Conservation (phyloP, 1,284 basidiomycete species). For the Naganishia sp. region DNA sequence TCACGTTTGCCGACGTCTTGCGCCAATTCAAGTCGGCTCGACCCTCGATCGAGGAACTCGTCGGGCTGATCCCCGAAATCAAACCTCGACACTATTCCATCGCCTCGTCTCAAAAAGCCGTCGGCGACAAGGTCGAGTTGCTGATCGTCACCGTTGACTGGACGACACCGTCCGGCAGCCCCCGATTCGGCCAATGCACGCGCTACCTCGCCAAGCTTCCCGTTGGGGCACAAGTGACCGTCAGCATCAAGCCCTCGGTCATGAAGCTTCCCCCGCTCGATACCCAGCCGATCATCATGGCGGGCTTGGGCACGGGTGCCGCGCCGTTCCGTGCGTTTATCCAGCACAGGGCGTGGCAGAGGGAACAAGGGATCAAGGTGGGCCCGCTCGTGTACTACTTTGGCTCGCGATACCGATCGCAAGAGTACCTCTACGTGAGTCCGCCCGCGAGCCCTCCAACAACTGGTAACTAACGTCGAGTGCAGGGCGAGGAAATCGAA, state of each 20-base stretch:
- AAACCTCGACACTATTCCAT: slow-evolving; percentile 99
- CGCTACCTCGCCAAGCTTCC: slow-evolving; percentile 84
- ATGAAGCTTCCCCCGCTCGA: slow-evolving; percentile 93
- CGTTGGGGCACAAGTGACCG: slow-evolving; percentile 89
- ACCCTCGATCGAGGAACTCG: slow-evolving; percentile 78
- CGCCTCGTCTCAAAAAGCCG: slow-evolving; percentile 88
- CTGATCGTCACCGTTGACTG: slow-evolving; percentile 97
- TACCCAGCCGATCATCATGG: slow-evolving; percentile 94
- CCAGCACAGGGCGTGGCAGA: slow-evolving; percentile 86
- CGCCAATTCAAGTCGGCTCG: slow-evolving; percentile 76
- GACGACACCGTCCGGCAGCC: slow-evolving; percentile 74
- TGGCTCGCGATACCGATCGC: slow-evolving; percentile 88
- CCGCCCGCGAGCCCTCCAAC: too few species aligned
- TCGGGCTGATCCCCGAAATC: slow-evolving; percentile 86
- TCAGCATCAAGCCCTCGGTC: slow-evolving; percentile 96
- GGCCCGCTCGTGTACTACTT: slow-evolving; percentile 98
- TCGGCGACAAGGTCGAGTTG: slow-evolving; percentile 90
- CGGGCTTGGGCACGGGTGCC: slow-evolving; percentile 92
- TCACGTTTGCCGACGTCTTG: slow-evolving; percentile 89
- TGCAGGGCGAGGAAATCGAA: slow-evolving; percentile 57
- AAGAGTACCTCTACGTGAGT: slow-evolving; percentile 94
- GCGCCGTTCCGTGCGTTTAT: slow-evolving; percentile 99
- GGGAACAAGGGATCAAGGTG: slow-evolving; percentile 71
- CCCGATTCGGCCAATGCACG: slow-evolving; percentile 92
- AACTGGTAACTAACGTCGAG: too few species aligned